Percentiles rank a stretch among this genome's conserved stretches.
These are phyloP conservation scores for Fusarium sp. DNA, from an alignment of 2,329 filamentous ascomycete genomes.

Conservation along the genomic window DNA sequence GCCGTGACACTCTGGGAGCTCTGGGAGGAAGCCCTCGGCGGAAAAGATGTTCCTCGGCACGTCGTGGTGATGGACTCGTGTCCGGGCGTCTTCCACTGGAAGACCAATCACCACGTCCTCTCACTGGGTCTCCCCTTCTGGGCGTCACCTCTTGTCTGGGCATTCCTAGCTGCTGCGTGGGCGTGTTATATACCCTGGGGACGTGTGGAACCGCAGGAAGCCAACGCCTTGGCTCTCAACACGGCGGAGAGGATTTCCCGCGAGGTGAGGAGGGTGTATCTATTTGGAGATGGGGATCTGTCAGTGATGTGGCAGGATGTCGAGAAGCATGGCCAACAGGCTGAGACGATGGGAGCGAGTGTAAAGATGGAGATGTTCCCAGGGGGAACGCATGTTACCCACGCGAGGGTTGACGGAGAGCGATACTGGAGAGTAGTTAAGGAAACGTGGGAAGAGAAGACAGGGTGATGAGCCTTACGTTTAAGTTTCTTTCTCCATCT, in stretches of 20 bases:
- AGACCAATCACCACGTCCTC: conserved; percentile 54
- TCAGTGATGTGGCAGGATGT: conserved; percentile 61
- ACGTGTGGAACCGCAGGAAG: conserved; percentile 46
- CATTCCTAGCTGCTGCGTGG: conserved; percentile 49
- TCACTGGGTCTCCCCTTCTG: conserved; percentile 50
- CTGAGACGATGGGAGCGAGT: conserved; percentile 52
- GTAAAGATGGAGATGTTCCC: conserved; percentile 61
- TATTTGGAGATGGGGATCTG: conserved; percentile 62
- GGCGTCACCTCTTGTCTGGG: conserved; percentile 50
- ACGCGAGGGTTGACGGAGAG: conserved; percentile 57
- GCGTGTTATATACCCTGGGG: conserved; percentile 47
- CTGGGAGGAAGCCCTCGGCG: conserved; percentile 32
- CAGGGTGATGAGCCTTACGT: neutral
- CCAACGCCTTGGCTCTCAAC: conserved; percentile 54
- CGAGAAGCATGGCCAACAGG: conserved; percentile 59
- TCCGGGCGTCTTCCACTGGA: conserved; percentile 58
- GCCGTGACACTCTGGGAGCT: conserved; percentile 50
- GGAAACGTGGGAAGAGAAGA: conserved; percentile 57
- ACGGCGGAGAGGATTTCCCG: conserved; percentile 45
- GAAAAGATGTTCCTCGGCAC: conserved; percentile 53
- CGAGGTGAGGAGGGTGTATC: conserved; percentile 62
- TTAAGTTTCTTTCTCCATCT: neutral
- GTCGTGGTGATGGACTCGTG: conserved; percentile 61
- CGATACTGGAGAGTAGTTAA: conserved; percentile 64
- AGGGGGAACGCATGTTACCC: conserved; percentile 63